Evolutionary conservation across 345 rosid genomes (phyloP), one percentile per base, ranked within the genome.

Genomic region (Citrus reticulata): DNA sequence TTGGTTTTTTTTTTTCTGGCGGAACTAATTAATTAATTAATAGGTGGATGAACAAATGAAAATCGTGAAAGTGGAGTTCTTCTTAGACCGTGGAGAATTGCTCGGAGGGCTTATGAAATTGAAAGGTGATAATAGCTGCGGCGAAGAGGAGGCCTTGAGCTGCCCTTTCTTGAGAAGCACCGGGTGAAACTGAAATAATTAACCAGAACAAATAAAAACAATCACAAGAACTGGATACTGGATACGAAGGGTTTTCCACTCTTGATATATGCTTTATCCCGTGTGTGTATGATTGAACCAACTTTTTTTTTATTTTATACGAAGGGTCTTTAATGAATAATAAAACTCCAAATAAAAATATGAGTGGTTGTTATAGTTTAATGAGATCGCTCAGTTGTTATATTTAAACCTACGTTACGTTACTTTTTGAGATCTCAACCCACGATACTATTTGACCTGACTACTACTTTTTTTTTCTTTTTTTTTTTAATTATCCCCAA

Each of bases 51-150:
- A 88, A 60, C 7, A 85, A 55, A 85, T 82, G 89, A 89, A 88
- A 72, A 57, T 89, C 55, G 84, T 83, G 83, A 87, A 84, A 81
- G 88, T 87, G 6, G 95, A 89, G 81, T 83, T 88, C 81, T 91
- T 89, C 77, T 13, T 77, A 1, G 88, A 89, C 68, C 78, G 91
- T 2, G 89, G 88, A 59, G 93, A 88, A 71, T 73, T 89, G 82
- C 88, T 91, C 22, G 95, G 91, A 77, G 88, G 85, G 54, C 95
- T 91, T 11, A 54, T 84, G 78, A 91, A 83, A 61, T 46, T 85
- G 78, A 90, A 83, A 57, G 91, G 92, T 20, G 76, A 25, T 13
- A 67, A 25, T 13, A 62, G 20, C 39, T 32, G 62, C 5, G 24
- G 75, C 11, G 81, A 75, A 63, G 82, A 49, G 14, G 76, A 68